Base-by-base conservation (phyloP, 169 alveolate species). In the Amoebophrya sp. region DNA sequence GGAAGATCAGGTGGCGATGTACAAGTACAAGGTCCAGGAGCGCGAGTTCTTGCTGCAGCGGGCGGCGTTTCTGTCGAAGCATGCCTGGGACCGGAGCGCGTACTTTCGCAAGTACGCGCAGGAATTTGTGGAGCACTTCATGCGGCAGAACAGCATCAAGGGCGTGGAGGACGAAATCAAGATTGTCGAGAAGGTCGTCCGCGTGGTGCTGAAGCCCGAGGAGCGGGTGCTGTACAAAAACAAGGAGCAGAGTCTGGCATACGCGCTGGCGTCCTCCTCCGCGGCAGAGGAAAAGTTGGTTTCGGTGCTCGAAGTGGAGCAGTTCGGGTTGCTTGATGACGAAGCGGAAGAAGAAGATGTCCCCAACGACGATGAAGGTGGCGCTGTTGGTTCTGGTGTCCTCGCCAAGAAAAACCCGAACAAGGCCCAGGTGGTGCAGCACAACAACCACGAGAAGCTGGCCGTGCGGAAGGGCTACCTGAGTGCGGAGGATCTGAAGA, bases 21-120 rank as follows among this genome's bases (percentile, higher is more conserved):
- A 7, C 66, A 7, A 47, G 66, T 47, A 47, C 66, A 47, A 47
- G 18, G 66, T 47, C 7, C 0, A 25, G 7, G 32, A 66, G 83
- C 83, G 83, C 83, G 83, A 66, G 83, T 66, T 66, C 32, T 66
- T 66, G 83, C 83, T 66, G 32, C 83, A 66, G 83, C 83, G 83
- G 32, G 12, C 12, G 35, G 83, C 12, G 35, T 66, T 66, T n/a
- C 32, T 66, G 38, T 66, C 83, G 35, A 66, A 66, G 83, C 83
- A 66, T 25, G 83, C 83, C 32, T 66, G 83, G 83, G 83, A 66
- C 83, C 29, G 83, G 35, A 7, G 32, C 35, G 83, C 83, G 7
- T 66, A 66, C 83, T 66, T 66, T 25, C 83, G 83, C 32, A 66
- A 25, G 35, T 66, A 66, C 83, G 83, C 83, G 83, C 83, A 66